Conservation (phyloP, 2,329 filamentous ascomycete species). For the Aspergillus uvarum region DNA sequence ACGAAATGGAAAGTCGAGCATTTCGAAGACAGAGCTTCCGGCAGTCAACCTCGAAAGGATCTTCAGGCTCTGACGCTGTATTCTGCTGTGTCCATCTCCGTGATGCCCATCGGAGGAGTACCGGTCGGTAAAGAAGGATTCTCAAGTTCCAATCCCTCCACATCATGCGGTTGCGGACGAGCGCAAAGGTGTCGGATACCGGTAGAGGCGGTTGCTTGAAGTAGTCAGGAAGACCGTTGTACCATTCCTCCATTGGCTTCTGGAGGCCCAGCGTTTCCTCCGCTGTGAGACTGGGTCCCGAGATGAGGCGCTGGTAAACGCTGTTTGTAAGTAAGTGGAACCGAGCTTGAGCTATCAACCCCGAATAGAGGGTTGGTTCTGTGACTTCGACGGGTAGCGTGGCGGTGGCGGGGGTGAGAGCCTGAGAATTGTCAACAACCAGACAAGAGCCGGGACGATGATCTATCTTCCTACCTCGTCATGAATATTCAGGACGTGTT, state of each 20-base stretch:
- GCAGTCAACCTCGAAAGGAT: constrained; percentile 40
- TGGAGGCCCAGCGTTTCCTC: constrained; percentile 44
- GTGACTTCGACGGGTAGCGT: constrained; percentile 38
- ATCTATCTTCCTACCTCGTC: constrained; percentile 33
- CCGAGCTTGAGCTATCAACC: constrained; percentile 43
- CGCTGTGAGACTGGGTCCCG: constrained; percentile 41
- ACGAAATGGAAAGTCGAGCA: constrained; percentile 43
- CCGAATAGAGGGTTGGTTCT: constrained; percentile 45
- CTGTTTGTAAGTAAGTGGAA: constrained; percentile 47
- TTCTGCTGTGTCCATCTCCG: constrained; percentile 36
- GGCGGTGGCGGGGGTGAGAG: constrained; percentile 38
- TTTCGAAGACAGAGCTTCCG: constrained; percentile 42
- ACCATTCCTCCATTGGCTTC: constrained; percentile 46
- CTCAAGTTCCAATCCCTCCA: constrained; percentile 48
- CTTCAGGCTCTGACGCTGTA: constrained; percentile 29
- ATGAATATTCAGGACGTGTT: constrained; percentile 47
- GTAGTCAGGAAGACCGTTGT: constrained; percentile 42
- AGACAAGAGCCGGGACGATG: background rate
- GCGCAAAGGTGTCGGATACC: constrained; percentile 38
- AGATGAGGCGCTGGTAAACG: constrained; percentile 48
- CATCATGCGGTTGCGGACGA: constrained; percentile 41
- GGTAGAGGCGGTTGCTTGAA: constrained; percentile 37
- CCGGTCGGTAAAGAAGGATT: constrained; percentile 46
- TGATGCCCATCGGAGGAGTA: constrained; percentile 43
- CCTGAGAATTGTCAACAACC: constrained; percentile 18